These are phyloP conservation scores for Kodamaea laetipori DNA, from an alignment of 805 yeast species.

Conservation along the genomic window DNA sequence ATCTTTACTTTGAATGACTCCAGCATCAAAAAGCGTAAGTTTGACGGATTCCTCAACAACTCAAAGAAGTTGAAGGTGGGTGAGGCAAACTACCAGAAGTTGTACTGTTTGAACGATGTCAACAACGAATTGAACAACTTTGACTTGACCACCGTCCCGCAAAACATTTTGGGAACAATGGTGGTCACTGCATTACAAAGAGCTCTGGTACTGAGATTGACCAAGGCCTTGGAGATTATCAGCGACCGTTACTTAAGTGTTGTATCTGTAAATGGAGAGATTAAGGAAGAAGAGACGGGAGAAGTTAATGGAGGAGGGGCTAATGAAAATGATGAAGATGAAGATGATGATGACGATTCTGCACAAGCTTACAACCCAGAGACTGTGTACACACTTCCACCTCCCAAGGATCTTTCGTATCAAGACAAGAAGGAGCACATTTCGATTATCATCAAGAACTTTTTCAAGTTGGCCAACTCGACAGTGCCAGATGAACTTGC, in stretches of 20 bases:
- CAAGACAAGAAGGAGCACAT: constrained; percentile 62
- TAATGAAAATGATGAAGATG: constrained; percentile 20
- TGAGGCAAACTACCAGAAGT: constrained; percentile 50
- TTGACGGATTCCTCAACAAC: constrained; percentile 43
- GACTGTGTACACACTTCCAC: constrained; percentile 53
- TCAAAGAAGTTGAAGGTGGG: constrained; percentile 29
- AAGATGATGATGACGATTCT: constrained; percentile 17
- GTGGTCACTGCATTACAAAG: constrained; percentile 65
- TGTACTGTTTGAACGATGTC: constrained; percentile 68
- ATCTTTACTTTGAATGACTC: constrained; percentile 34
- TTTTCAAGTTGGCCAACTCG: constrained; percentile 49
- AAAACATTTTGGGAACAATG: constrained; percentile 61
- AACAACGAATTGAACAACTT: constrained; percentile 63
- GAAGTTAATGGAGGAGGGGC: constrained; percentile 8
- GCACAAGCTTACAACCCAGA: constrained; percentile 39
- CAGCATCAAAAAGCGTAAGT: constrained; percentile 38
- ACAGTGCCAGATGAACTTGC: constrained; percentile 20
- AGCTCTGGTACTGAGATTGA: constrained; percentile 53
- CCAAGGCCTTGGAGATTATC: constrained; percentile 69
- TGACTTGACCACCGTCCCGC: constrained; percentile 70
- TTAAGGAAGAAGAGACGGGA: constrained; percentile 11
- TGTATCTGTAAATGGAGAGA: constrained; percentile 13
- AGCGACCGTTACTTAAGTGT: constrained; percentile 61
- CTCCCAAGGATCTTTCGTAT: constrained; percentile 54
- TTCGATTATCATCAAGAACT: constrained; percentile 57